Evolutionary conservation across 371 early-diverging fungal genomes (phyloP).

Genomic region (Synchytrium microbalum): DNA sequence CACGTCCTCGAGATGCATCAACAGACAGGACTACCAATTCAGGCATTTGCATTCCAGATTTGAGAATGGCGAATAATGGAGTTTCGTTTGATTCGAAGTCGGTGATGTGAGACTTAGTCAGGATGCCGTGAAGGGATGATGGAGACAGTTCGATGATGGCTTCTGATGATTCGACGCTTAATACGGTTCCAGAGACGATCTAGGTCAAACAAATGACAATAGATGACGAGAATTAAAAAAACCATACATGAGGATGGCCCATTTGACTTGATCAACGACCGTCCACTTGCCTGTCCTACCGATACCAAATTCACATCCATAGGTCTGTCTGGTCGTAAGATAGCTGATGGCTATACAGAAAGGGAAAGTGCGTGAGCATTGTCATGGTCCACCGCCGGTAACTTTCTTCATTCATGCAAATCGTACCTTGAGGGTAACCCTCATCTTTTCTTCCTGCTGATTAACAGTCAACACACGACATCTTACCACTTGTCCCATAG

Average conservation of each 20-base stretch:
- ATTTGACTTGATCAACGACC: neutral
- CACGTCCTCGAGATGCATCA: conserved; percentile 34
- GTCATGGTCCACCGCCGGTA: neutral
- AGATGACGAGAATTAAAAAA: neutral
- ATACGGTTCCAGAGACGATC: conserved; percentile 44
- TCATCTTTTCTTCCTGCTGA: conserved; percentile 43
- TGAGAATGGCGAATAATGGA: conserved; percentile 33
- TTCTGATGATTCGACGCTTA: conserved; percentile 36
- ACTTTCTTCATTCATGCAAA: too few species aligned
- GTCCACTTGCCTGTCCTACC: neutral
- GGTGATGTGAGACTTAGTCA: conserved; percentile 51
- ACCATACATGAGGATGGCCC: too few species aligned
- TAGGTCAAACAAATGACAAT: conserved; percentile 13
- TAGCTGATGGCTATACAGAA: neutral
- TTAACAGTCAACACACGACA: conserved; percentile 61
- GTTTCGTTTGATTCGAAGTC: conserved; percentile 48
- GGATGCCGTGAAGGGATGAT: conserved; percentile 41
- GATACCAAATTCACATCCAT: neutral
- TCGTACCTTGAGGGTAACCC: conserved; percentile 41
- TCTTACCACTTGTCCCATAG: conserved; percentile 70
- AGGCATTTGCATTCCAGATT: conserved; percentile 37
- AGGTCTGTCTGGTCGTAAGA: neutral
- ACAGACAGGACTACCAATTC: conserved; percentile 48
- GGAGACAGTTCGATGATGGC: conserved; percentile 47
- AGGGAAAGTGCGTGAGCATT: neutral